phyloP scores from a whole-genome alignment of 2,329 filamentous ascomycete species.

The Verticillium zaregamsianum region DNA sequence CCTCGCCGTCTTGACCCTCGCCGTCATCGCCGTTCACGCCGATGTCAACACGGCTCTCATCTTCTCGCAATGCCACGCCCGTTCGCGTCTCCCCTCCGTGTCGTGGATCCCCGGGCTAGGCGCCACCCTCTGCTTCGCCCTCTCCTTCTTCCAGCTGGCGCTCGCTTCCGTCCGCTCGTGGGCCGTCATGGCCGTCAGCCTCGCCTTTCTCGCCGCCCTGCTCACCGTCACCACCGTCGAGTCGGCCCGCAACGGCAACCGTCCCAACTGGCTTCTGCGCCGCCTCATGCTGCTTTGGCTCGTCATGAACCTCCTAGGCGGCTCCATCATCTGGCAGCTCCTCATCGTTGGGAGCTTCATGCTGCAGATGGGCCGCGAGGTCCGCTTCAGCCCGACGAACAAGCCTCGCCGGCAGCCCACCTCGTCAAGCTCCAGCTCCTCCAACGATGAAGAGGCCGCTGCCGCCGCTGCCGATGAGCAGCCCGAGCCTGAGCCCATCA shows the following conservation, averaged over 20 bases:
- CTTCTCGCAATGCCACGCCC: conserved; percentile 50
- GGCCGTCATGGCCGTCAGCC: conserved; percentile 35
- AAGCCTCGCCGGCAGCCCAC: conserved; percentile 16
- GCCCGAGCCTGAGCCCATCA: conserved; percentile 10
- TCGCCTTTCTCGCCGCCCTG: conserved; percentile 41
- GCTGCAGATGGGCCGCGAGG: background rate
- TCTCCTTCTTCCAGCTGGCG: conserved; percentile 45
- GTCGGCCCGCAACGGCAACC: conserved; percentile 32
- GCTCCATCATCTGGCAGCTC: conserved; percentile 1
- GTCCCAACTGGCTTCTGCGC: background rate
- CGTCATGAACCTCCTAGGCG: conserved; percentile 23
- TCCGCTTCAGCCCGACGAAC: conserved; percentile 32
- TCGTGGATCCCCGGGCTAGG: conserved; percentile 38
- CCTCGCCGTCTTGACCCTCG: conserved; percentile 36
- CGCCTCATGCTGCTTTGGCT: conserved; percentile 30
- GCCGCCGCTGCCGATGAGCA: conserved; percentile 11
- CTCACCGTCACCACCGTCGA: conserved; percentile 47
- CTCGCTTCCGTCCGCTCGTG: conserved; percentile 34
- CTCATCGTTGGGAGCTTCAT: background rate
- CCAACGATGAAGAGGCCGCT: background rate
- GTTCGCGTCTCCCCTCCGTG: conserved; percentile 37
- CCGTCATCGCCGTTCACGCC: conserved; percentile 38
- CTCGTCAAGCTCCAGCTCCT: background rate
- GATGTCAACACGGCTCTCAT: conserved; percentile 49
- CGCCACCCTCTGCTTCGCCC: conserved; percentile 42